phyloP scores from a whole-genome alignment of 1,284 basidiomycete genomes.

The Takashimella tepidaria region DNA sequence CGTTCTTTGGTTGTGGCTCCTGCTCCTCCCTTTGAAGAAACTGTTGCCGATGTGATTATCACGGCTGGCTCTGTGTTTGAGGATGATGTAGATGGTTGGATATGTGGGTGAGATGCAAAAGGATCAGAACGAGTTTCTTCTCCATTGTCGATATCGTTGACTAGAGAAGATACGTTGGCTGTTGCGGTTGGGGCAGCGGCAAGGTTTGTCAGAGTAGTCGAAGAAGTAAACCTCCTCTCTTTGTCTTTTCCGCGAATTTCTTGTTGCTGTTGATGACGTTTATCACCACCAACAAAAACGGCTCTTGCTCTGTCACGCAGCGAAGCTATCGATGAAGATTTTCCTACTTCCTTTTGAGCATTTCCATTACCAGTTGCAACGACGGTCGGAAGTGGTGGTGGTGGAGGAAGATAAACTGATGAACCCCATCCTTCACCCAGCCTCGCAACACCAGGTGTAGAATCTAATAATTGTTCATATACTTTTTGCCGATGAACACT shows the following conservation, averaged over 20 bases:
- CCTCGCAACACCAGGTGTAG: constrained; percentile 26
- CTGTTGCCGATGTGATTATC: too few relatives aligned
- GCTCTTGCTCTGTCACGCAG: constrained; percentile 35
- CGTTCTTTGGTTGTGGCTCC: neutral
- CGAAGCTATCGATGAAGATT: constrained; percentile 32
- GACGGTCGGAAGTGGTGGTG: neutral
- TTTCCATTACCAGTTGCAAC: constrained; percentile 4
- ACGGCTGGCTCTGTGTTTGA: too few relatives aligned
- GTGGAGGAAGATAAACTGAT: neutral
- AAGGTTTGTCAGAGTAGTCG: neutral
- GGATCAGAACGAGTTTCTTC: neutral
- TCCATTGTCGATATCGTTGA: too few relatives aligned
- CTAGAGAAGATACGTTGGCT: too few relatives aligned
- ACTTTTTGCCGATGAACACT: constrained; percentile 11
- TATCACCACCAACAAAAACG: constrained; percentile 11
- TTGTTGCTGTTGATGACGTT: neutral
- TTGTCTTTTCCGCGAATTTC: neutral
- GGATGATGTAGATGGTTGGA: too few relatives aligned
- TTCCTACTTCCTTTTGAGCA: constrained; percentile 16
- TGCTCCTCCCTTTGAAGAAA: too few relatives aligned
- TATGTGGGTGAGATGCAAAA: neutral
- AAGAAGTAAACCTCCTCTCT: neutral
- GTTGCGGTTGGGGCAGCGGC: neutral
- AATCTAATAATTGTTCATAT: constrained; percentile 28
- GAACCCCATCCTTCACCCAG: constrained; percentile 33